These are phyloP conservation scores for Fusarium sp. DNA, from an alignment of 2,329 filamentous ascomycete genomes.

Conservation along the genomic window DNA sequence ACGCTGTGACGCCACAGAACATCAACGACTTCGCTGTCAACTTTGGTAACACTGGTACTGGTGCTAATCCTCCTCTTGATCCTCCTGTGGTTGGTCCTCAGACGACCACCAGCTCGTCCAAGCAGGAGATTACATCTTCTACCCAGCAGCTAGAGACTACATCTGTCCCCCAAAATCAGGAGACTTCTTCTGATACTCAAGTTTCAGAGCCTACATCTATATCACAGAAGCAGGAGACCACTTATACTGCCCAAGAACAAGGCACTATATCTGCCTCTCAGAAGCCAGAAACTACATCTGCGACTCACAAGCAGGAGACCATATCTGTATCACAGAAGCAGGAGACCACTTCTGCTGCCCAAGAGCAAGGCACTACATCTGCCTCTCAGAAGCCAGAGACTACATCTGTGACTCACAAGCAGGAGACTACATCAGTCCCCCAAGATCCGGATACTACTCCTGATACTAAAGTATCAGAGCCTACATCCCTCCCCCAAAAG, in stretches of 20 bases:
- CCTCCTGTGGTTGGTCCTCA: neutral
- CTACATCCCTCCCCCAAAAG: neutral
- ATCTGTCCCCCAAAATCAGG: neutral
- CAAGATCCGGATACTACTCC: too few species aligned
- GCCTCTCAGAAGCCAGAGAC: neutral
- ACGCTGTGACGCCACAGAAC: neutral
- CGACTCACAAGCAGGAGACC: neutral
- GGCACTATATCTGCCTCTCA: neutral
- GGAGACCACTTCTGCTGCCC: neutral
- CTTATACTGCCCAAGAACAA: neutral
- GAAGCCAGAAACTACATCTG: neutral
- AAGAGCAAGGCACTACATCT: neutral
- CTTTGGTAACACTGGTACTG: neutral
- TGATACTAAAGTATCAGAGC: neutral
- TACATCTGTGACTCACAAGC: neutral
- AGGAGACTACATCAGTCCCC: neutral
- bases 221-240: neutral
- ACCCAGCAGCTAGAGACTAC: neutral
- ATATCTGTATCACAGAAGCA: neutral
- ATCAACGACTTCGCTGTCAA: neutral
- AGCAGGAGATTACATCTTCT: neutral
- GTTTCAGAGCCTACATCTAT: too few species aligned
- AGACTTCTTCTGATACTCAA: neutral
- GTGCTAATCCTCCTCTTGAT: conserved; percentile 2
- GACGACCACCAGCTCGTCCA: neutral